Evolutionary conservation across 129 eudicot species (phyloP).

Genomic region (Tagetes patula): DNA sequence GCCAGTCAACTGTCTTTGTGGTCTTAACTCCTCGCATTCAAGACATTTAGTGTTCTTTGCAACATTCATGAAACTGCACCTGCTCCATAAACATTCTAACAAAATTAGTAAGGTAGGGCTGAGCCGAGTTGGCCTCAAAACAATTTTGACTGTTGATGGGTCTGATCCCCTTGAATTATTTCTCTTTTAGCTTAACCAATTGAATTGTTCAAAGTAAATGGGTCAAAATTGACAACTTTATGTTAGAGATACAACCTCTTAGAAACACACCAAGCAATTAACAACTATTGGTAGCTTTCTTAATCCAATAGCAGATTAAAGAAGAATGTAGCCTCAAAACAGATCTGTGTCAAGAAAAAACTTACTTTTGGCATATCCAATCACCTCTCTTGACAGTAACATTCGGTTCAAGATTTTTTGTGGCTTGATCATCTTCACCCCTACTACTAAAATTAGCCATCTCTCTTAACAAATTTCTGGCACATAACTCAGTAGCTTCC

Average conservation of each 20-base stretch:
- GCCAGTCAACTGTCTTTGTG: slow-evolving; percentile 62
- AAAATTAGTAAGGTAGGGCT: not conserved
- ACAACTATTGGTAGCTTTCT: not conserved
- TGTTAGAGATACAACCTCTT: not conserved
- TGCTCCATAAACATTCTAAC: slow-evolving; percentile 27
- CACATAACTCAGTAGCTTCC: slow-evolving; percentile 63
- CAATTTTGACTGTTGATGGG: not conserved
- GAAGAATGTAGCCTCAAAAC: not conserved
- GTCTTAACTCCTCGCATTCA: slow-evolving; percentile 69
- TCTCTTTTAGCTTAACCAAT: not conserved
- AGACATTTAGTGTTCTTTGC: slow-evolving; percentile 70
- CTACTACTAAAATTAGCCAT: slow-evolving; percentile 39
- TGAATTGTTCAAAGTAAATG: not conserved
- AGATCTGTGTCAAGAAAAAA: slow-evolving; percentile 2
- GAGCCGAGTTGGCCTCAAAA: not conserved
- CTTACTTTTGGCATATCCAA: slow-evolving; percentile 89
- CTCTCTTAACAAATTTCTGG: slow-evolving; percentile 63
- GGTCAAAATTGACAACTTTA: not conserved
- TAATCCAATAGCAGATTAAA: not conserved
- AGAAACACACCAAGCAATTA: not conserved
- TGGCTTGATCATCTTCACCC: slow-evolving; percentile 36
- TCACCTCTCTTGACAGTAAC: slow-evolving; percentile 82
- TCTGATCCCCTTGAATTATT: not conserved
- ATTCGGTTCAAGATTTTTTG: slow-evolving; percentile 45
- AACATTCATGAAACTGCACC: slow-evolving; percentile 82